Evolutionary conservation across 176 grass and related monocot species (phyloP), one percentile per base, ranked within the genome.

Genomic region (maize (Zea mays)): DNA sequence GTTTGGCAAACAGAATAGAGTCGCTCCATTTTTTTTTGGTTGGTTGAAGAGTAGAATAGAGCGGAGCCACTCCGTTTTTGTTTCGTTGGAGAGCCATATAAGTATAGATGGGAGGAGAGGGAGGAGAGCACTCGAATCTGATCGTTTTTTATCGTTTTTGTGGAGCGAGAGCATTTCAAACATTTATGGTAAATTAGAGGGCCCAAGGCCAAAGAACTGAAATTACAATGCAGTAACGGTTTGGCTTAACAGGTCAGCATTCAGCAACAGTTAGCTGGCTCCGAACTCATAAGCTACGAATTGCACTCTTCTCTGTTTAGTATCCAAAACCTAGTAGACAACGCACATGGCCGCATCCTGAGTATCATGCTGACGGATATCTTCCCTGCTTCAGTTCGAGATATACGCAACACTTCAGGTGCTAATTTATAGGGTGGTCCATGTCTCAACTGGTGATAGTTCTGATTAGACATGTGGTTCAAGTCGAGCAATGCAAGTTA

Each of bases 351-450:
- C 48, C 38, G 42, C 62, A 85, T 56, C 75, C 47, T 45, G 8
- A 72, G 67, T 21, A 56, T 79, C 46, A 72, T 72, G 75, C 10
- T 7, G 47, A n/a, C 10, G 1, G 47, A 56, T 57, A 78, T 85
- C 83, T 72, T 48, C 83, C 46, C 57, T 38, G 16, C 21, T 63
- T 63, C 44, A 60, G 65, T 62, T 84, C 46, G 44, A 77, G 5
- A 77, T 54, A 64, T 71, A 20, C 16, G 10, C 56, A 45, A 65
- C 60, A 72, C 27, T 73, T 79, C 38, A 72, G 67, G 68, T 57
- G 67, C 75, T 84, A 77, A 34, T 84, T 73, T 79, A 73, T 64
- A 16, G 10, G 10, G 67, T 85, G 82, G 59, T 85, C 75, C 73
- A 77, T 33, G 43, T 42, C 46, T 52, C 27, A 71, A 64, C 15